These are phyloP conservation scores for Fusarium domesticum DNA, from an alignment of 2,329 filamentous ascomycete genomes.

Conservation along the genomic window DNA sequence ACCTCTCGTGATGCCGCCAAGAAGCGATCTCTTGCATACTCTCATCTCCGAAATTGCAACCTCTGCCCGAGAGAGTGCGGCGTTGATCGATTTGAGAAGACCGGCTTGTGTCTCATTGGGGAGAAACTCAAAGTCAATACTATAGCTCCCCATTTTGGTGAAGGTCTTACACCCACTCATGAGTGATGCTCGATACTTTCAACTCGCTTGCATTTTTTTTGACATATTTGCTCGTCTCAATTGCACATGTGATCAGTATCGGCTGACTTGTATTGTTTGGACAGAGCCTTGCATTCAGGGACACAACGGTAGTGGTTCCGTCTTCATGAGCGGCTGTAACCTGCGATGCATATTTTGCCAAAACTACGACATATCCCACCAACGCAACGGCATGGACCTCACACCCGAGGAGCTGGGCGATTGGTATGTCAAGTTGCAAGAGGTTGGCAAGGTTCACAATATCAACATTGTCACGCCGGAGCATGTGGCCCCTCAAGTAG, in stretches of 20 bases:
- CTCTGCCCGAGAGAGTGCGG: conserved; percentile 74
- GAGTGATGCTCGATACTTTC: conserved; percentile 6
- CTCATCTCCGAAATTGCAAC: conserved; percentile 75
- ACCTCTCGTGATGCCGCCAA: conserved; percentile 65
- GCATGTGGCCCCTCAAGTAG: conserved; percentile 82
- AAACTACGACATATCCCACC: conserved; percentile 80
- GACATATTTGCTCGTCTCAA: conserved; percentile 1
- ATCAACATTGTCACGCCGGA: conserved; percentile 87
- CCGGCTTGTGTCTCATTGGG: conserved; percentile 75
- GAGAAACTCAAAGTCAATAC: conserved; percentile 76
- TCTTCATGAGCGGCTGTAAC: conserved; percentile 78
- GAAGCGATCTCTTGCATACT: conserved; percentile 71
- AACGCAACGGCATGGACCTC: conserved; percentile 75
- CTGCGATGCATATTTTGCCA: conserved; percentile 75
- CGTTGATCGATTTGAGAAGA: conserved; percentile 77
- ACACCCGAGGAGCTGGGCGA: conserved; percentile 74
- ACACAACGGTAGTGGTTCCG: conserved; percentile 73
- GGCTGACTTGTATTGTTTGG: not conserved
- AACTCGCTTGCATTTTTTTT: conserved; percentile 11
- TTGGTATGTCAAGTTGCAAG: conserved; percentile 81
- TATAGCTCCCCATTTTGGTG: conserved; percentile 81
- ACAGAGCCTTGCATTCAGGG: conserved; percentile 77
- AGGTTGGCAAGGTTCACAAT: conserved; percentile 79
- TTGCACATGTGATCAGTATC: conserved; percentile 4
- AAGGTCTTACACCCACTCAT: conserved; percentile 44